Base-by-base conservation (phyloP, 2,329 filamentous ascomycete genomes). In the Apiospora sp. region DNA sequence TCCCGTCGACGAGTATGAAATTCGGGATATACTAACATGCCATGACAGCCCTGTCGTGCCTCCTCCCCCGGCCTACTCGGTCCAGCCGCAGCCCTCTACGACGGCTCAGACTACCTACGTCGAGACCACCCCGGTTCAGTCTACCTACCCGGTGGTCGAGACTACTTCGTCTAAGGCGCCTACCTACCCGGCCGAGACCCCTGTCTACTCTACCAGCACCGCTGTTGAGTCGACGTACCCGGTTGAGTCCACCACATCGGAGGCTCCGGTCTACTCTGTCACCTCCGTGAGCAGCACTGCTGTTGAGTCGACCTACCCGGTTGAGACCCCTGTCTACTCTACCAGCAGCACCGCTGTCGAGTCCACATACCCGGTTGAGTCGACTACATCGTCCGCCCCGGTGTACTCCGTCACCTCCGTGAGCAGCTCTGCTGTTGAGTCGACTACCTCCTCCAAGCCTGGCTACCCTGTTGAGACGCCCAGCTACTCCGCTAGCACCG, bases 391-490 rank as follows among this genome's bases (percentile, higher is more conserved):
- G 19, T 37, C 54, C 16, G 54, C 54, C 54, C 54, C 54, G 19
- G 54, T 41, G 6, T 61, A 61, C 54, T 37, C 54, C 3, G 54
- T n/a, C 30, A n/a, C 54, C 16, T 37, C 54, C 10, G 8, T 27
- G 6, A 61, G 54, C 58, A 64, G 58, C 54, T 22, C 27, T 3
- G 16, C 54, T 34, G 54, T 22, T 16, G 54, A 48, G 46, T 48
- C n/a, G 34, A 64, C 58, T 13, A 64, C 58, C 3, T 64, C 58
- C 19, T n/a, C 34, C 58, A 64, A 64, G 58, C 58, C 58, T 41
- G 58, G 58, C 19, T 64, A 64, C 58, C 58, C 58, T 10, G 58
- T 64, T 41, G 58, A 64, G 30, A 64, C 58, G 4, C 58, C 58
- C 10, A 64, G 58, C 58, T 64, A n/a, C 34, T 64, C 54, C 30